Base-by-base conservation (phyloP, 1,284 basidiomycete species). In the Violaceomyces palustris region DNA sequence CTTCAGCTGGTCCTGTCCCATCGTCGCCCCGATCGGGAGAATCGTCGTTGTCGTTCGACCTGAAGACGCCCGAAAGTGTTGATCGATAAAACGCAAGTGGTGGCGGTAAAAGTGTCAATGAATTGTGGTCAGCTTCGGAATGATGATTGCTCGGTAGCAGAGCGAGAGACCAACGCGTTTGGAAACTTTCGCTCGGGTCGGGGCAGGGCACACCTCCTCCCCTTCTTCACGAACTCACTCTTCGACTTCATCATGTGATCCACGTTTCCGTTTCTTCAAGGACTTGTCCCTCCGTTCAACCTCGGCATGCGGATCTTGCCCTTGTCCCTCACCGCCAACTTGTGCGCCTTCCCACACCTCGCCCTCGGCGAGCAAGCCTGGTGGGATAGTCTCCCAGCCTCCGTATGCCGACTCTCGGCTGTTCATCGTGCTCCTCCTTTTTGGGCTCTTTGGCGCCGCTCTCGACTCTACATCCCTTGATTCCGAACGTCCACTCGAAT, bases 361-460 rank as follows among this genome's bases (percentile, higher is more conserved):
- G 35, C 61, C 61, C 19, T 67, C 64, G 22, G 61, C 61, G n/a
- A 69, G 61, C 22, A 67, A 58, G 23, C 61, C 63, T 1, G 69
- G 60, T 11, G 77, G 76, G 34, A 80, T 76, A 52, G 84, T 86
- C 73, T 92, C 88, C 70, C 70, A 73, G 69, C 94, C 91, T 69
- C 94, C 90, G 72, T 93, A 94, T 3, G 86, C 88, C 6, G 91
- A 87, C 69, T 94, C 92, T 46, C 92, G 80, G 67, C 88, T 92
- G 74, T 97, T 98, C 90, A 98, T 94, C 43, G 93, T 97, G 36
- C 51, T 67, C 50, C 92, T 80, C 49, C 88, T 82, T 76, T 91
- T 93, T 6, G 62, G 65, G 25, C 58, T 64, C 29, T 53, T 53
- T 3, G 52, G 58, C 22, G 39, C 35, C 24, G 51, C 49, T 19